Evolutionary conservation across 768 basidiomycete species (phyloP).

Genomic region (Exidia glandulosa): DNA sequence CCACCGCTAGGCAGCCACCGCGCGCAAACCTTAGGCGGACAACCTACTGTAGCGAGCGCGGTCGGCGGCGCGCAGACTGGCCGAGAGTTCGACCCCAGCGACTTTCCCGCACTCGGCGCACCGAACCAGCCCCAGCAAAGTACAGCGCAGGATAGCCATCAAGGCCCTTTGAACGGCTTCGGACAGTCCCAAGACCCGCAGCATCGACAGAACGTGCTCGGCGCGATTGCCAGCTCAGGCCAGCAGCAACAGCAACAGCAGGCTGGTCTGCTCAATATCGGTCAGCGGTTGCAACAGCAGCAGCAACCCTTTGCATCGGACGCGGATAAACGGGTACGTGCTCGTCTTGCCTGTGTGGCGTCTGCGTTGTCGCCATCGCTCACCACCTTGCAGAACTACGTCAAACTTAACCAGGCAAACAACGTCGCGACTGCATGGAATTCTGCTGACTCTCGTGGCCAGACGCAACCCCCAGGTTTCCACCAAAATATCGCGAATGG

Average conservation of each 20-base stretch:
- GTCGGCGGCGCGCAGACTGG: constrained; percentile 26
- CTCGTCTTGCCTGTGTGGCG: background rate
- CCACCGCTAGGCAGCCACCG: constrained; percentile 54
- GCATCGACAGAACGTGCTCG: constrained; percentile 48
- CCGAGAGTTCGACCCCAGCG: constrained; percentile 74
- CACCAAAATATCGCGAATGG: constrained; percentile 33
- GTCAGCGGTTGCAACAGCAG: constrained; percentile 22
- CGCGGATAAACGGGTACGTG: constrained; percentile 62
- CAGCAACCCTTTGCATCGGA: constrained; percentile 41
- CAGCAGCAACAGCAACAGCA: constrained; percentile 19
- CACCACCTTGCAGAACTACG: constrained; percentile 39
- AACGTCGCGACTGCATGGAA: constrained; percentile 63
- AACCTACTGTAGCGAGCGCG: constrained; percentile 29
- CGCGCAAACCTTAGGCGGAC: constrained; percentile 27
- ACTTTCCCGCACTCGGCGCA: constrained; percentile 80
- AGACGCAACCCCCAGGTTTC: constrained; percentile 4
- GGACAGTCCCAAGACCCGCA: constrained; percentile 21
- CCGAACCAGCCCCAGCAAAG: constrained; percentile 35
- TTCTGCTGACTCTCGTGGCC: constrained; percentile 36
- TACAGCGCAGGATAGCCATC: constrained; percentile 21
- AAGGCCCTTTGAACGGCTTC: constrained; percentile 14
- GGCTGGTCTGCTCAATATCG: constrained; percentile 58
- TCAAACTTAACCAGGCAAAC: constrained; percentile 53
- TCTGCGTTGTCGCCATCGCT: constrained; percentile 1
- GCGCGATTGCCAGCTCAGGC: constrained; percentile 17